These are phyloP conservation scores for Monosporascus sp. DNA, from an alignment of 2,329 filamentous ascomycete species.

Conservation along the genomic window DNA sequence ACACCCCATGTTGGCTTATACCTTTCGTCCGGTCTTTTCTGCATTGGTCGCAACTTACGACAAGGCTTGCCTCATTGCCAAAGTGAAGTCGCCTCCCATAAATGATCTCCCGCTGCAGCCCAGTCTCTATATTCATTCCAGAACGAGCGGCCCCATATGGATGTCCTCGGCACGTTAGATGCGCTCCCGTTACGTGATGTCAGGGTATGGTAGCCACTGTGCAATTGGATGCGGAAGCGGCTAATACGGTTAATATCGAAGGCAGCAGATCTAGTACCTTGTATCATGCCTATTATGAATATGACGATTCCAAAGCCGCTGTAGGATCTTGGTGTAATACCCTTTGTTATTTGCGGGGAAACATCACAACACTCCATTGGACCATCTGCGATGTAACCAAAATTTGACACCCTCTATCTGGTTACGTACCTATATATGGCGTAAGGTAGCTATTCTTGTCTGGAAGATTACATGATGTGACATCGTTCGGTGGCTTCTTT, in stretches of 20 bases:
- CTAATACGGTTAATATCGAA: slow-evolving; percentile 19
- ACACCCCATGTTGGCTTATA: not conserved
- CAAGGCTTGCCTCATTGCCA: not conserved
- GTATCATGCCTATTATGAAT: slow-evolving; percentile 5
- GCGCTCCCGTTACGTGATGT: slow-evolving; percentile 2
- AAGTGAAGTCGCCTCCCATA: not conserved
- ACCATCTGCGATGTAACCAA: too few relatives aligned
- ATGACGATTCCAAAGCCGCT: slow-evolving; percentile 1
- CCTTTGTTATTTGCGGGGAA: not conserved
- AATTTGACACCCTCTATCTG: too few relatives aligned
- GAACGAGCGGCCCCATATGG: not conserved
- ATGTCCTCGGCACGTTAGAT: slow-evolving; percentile 16
- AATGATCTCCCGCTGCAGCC: not conserved
- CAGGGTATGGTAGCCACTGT: slow-evolving; percentile 3
- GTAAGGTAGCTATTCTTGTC: too few relatives aligned
- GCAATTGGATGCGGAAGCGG: slow-evolving; percentile 11
- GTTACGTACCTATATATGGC: too few relatives aligned
- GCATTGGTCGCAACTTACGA: not conserved
- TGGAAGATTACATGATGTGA: too few relatives aligned
- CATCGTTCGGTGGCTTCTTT: too few relatives aligned
- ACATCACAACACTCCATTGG: too few relatives aligned
- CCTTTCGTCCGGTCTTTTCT: not conserved
- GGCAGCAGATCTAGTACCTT: not conserved
- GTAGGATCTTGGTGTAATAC: not conserved
- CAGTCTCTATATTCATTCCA: not conserved